Base-by-base conservation (phyloP, 331 rosid species). In the Quercus phellos region DNA sequence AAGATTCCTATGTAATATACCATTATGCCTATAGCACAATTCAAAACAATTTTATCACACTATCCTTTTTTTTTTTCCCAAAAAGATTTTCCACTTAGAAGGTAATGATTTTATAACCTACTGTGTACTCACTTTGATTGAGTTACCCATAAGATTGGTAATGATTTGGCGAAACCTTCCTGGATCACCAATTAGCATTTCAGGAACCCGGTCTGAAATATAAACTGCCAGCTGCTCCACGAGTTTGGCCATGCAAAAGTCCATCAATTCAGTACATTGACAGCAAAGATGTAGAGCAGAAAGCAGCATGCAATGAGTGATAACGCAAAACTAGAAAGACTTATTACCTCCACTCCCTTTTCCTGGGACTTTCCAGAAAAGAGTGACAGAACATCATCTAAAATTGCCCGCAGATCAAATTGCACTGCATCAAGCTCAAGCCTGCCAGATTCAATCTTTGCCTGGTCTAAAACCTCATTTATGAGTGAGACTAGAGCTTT, bases 401-500 rank as follows among this genome's bases (percentile, higher is more conserved):
- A 85, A 83, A 91, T 82, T 64, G 92, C 82, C 19, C 91, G 86
- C 58, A 91, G 84, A 79, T 95, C 86, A 81, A 95, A 91, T 66
- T 82, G 84, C 80, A 93, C 90, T 1, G 91, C 96, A 83, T 95
- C 99, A 24, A 92, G 98, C 85, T 95, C 97, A 72, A 93, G 89
- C 87, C 91, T 92, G 58, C 99, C 97, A 61, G 93, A 87, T 86
- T 94, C 98, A 79, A 94, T 94, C 88, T 94, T 94, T 64, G 99
- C 99, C 79, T 91, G 99, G 80, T 95, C 99, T 87, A 92, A 84
- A 77, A 95, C 94, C 88, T 86, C 99, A 69, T 95, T 95, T 79
- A 91, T 87, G 76, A 95, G 89, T 16, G 98, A 93, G 64, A 93
- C 97, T 16, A 91, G 88, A 80, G 96, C 97, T 85, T 90, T 95